Evolutionary conservation across 345 rosid species (phyloP).

Genomic region (Dipteronia sinensis): DNA sequence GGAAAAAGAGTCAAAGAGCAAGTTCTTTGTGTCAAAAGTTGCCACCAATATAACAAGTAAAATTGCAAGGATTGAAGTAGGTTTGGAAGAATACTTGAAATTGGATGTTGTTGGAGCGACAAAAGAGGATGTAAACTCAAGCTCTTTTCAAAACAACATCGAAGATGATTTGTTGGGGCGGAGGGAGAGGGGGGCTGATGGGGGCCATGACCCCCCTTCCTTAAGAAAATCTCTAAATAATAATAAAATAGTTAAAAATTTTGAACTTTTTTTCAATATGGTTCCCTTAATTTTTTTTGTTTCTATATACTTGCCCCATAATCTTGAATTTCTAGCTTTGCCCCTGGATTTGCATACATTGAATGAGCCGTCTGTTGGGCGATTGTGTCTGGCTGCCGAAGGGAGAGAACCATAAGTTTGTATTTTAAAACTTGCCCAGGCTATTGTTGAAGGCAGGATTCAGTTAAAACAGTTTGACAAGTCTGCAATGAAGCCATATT

Average conservation of each 20-base stretch:
- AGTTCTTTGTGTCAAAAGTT: slow-evolving; percentile 11
- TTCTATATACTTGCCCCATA: too few relatives aligned
- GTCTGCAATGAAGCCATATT: slow-evolving; percentile 24
- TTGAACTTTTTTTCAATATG: too few relatives aligned
- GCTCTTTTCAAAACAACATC: neutral
- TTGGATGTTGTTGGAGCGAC: neutral
- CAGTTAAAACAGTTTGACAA: slow-evolving; percentile 42
- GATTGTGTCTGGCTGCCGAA: too few relatives aligned
- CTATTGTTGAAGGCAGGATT: slow-evolving; percentile 46
- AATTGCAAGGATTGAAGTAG: slow-evolving; percentile 6
- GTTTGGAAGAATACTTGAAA: slow-evolving; percentile 9
- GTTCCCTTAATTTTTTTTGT: too few relatives aligned
- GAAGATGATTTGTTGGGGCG: too few relatives aligned
- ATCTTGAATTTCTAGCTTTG: too few relatives aligned
- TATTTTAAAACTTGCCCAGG: slow-evolving; percentile 46
- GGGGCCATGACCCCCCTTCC: too few relatives aligned
- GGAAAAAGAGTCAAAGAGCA: slow-evolving; percentile 32
- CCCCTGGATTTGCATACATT: neutral
- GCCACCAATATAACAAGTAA: slow-evolving; percentile 20
- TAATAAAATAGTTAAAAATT: too few relatives aligned
- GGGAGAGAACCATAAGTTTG: slow-evolving; percentile 17
- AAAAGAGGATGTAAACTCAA: neutral
- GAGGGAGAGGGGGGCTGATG: too few relatives aligned
- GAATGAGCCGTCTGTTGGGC: neutral
- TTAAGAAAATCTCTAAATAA: too few relatives aligned